Conservation (phyloP, 2,329 filamentous ascomycete species). For the Ophidiomyces ophidiicola region DNA sequence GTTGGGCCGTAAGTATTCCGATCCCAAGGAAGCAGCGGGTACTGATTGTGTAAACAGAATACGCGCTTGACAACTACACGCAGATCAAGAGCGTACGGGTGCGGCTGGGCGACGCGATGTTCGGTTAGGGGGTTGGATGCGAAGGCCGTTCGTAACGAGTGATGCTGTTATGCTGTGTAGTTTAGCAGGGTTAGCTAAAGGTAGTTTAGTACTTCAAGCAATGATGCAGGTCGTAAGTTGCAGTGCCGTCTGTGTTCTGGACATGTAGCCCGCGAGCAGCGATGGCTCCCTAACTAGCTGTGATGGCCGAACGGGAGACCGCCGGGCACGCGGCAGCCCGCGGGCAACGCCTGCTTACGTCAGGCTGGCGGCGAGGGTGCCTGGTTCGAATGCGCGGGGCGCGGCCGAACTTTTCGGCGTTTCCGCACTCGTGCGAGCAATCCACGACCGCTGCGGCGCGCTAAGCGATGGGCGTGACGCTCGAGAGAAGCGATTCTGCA, state of each 20-base stretch:
- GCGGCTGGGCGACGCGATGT: constrained; percentile 35
- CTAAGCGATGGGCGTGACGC: constrained; percentile 43
- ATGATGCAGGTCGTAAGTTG: too few relatives aligned
- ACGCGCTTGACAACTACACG: constrained; percentile 40
- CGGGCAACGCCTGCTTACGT: constrained; percentile 6
- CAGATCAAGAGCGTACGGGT: constrained; percentile 39
- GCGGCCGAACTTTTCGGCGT: constrained; percentile 22
- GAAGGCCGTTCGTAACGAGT: neutral
- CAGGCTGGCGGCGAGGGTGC: constrained; percentile 25
- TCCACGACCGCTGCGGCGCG: constrained; percentile 41
- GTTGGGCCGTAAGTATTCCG: constrained; percentile 26
- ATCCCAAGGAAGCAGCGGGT: neutral
- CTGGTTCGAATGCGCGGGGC: constrained; percentile 45
- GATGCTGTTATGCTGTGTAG: neutral
- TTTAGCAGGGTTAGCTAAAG: neutral
- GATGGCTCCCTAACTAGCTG: constrained; percentile 9
- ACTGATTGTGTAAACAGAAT: constrained; percentile 20
- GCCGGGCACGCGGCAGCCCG: neutral
- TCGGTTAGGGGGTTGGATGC: constrained; percentile 24
- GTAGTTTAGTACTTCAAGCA: neutral
- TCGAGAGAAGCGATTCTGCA: constrained; percentile 51
- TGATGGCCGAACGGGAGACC: constrained; percentile 15
- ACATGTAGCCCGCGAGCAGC: neutral
- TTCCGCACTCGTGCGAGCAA: constrained; percentile 43
- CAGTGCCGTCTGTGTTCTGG: too few relatives aligned